A percentile compares a stretch with the other conserved stretches of the same genome.
phyloP scores from a whole-genome alignment of 257 asterid genomes.

The Gynochthodes officinalis region DNA sequence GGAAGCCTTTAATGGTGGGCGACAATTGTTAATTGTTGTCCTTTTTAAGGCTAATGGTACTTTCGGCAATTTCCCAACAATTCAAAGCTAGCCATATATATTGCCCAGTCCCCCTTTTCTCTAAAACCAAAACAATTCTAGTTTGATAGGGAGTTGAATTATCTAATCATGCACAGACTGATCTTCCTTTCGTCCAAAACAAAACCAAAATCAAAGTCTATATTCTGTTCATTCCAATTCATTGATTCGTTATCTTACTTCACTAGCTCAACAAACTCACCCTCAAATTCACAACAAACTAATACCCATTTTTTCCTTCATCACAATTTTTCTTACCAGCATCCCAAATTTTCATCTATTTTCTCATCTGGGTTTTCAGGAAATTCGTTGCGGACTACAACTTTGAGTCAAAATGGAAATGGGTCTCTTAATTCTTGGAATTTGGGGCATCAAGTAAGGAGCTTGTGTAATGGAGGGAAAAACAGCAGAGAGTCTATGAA shows the following conservation, averaged over 20 bases:
- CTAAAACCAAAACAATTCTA: neutral
- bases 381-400: conserved; percentile 18
- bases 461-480: conserved; percentile 44
- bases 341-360: conserved; percentile 21
- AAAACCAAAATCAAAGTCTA: neutral
- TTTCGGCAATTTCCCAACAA: neutral
- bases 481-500: conserved; percentile 59
- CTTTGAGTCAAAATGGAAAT: conserved; percentile 19
- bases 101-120: neutral
- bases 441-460: conserved; percentile 37
- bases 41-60: neutral
- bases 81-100: neutral
- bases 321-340: conserved; percentile 10
- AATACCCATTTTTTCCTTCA: conserved; percentile 16
- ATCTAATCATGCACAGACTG: conserved; percentile 38
- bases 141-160: neutral
- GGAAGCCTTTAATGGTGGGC: neutral
- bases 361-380: conserved; percentile 22
- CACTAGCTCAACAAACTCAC: neutral
- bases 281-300: conserved; percentile 12
- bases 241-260: neutral
- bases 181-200: conserved; percentile 31
- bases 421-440: conserved; percentile 23
- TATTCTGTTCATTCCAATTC: neutral
- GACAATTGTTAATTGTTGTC: neutral